Base-by-base conservation (phyloP, 1,284 basidiomycete species). In the Ceratobasidium sp. region DNA sequence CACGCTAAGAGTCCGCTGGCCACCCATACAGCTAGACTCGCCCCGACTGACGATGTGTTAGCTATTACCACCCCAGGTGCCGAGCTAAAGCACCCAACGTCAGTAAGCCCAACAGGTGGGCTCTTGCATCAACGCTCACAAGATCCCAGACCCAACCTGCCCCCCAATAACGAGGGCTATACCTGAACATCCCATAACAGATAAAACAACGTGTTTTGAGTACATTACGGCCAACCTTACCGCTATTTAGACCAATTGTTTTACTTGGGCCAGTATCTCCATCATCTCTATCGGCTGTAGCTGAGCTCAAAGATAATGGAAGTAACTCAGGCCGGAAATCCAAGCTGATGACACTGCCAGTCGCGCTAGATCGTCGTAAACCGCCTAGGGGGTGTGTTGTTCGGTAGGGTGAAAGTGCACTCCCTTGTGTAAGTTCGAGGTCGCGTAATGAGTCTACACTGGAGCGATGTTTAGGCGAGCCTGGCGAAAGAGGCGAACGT, bases 131-230 rank as follows among this genome's bases (percentile, higher is more conserved):
- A 15, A 22, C 10, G 57, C 86, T 74, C 76, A 92, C 91, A 97
- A 97, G 73, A 97, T 96, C 22, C 94, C 94, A 13, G 91, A 93
- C 32, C 94, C 94, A 77, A 96, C 93, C 86, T 95, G 93, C 71
- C 88, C 80, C 4, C 94, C 93, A 22, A 92, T 86, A 70, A 94
- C 86, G 52, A 96, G 81, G 31, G 91, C 93, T 74, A 96, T 86
- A n/a, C 90, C 93, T 92, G 17, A 45, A 53, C 27, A n/a, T 32
- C 12, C 29, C 25, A 17, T 7, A 55, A 27, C 43, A 17, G 29
- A 6, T 60, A 31, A 12, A 53, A 67, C 47, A 38, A 31, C n/a
- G 12, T 54, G 60, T 15, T 67, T 49, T 8, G 38, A 71, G 53
- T n/a, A 68, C 13, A 76, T 31, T n/a, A 17, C 52, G 50, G 56